phyloP scores from a whole-genome alignment of 2,329 filamentous ascomycete species.

The Fusarium robinianum region DNA sequence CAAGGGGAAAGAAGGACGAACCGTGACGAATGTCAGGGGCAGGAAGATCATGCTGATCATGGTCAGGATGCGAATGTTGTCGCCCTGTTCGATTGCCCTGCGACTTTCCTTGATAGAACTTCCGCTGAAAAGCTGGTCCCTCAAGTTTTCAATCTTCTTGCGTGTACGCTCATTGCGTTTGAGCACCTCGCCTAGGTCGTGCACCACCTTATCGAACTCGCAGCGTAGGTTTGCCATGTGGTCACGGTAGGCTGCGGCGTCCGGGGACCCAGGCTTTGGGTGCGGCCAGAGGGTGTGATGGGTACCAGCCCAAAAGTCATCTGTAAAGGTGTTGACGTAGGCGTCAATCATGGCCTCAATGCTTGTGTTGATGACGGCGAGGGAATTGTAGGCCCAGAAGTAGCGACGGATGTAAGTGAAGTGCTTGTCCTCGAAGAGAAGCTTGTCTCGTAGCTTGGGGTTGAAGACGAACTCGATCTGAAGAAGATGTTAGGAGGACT shows the following conservation, averaged over 20 bases:
- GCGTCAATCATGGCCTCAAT: conserved; percentile 62
- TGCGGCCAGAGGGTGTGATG: conserved; percentile 62
- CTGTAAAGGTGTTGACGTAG: conserved; percentile 61
- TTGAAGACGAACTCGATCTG: conserved; percentile 63
- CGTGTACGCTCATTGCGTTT: conserved; percentile 57
- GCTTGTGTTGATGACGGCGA: conserved; percentile 62
- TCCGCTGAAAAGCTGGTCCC: conserved; percentile 66
- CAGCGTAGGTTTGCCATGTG: conserved; percentile 51
- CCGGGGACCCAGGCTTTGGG: conserved; percentile 48
- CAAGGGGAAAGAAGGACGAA: conserved; percentile 29
- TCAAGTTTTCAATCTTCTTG: conserved; percentile 59
- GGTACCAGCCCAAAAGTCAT: conserved; percentile 61
- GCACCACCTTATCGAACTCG: conserved; percentile 57
- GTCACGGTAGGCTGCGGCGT: conserved; percentile 53
- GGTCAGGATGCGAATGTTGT: conserved; percentile 64
- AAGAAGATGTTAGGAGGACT: conserved; percentile 14
- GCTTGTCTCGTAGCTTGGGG: conserved; percentile 56
- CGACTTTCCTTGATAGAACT: conserved; percentile 65
- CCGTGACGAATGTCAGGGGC: conserved; percentile 64
- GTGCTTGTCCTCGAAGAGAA: conserved; percentile 63
- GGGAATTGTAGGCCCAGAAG: conserved; percentile 66
- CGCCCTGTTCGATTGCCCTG: conserved; percentile 65
- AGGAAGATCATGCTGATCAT: conserved; percentile 65
- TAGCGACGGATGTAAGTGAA: conserved; percentile 66
- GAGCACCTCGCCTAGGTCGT: conserved; percentile 52